phyloP scores from a whole-genome alignment of 148 eudicot genomes.

The Rhododendron ovatum region DNA sequence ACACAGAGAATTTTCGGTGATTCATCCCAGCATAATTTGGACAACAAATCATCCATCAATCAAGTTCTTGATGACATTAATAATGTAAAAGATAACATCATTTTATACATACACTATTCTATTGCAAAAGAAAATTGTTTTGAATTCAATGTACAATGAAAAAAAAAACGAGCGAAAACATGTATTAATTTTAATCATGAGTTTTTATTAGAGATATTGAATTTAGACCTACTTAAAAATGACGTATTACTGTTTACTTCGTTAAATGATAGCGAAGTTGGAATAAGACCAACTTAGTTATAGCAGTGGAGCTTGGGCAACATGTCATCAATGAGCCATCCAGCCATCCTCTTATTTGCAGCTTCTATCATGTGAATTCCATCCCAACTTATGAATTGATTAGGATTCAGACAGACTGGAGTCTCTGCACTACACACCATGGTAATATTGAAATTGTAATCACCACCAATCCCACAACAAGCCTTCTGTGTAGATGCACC shows the following conservation, averaged over 20 bases:
- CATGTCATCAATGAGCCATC: neutral
- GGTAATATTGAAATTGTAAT: neutral
- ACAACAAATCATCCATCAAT: too few species aligned
- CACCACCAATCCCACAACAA: conserved; percentile 15
- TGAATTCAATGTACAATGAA: neutral
- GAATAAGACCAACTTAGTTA: neutral
- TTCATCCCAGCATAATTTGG: too few species aligned
- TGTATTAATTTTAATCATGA: neutral
- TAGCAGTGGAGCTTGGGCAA: neutral
- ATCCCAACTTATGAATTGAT: conserved; percentile 9
- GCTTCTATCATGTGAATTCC: conserved; percentile 8
- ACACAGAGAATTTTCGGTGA: too few species aligned
- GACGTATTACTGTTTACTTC: neutral
- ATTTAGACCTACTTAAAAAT: neutral
- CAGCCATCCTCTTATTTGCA: neutral
- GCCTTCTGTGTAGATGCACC: neutral
- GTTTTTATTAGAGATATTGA: too few species aligned
- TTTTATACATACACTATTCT: neutral
- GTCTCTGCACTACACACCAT: neutral
- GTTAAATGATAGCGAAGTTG: neutral
- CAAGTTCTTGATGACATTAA: too few species aligned
- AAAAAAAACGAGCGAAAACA: too few species aligned
- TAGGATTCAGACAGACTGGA: conserved; percentile 4
- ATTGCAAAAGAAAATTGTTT: neutral
- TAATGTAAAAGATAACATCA: too few species aligned